phyloP scores from a whole-genome alignment of 257 asterid species.

The Oldenlandia corymbosa region DNA sequence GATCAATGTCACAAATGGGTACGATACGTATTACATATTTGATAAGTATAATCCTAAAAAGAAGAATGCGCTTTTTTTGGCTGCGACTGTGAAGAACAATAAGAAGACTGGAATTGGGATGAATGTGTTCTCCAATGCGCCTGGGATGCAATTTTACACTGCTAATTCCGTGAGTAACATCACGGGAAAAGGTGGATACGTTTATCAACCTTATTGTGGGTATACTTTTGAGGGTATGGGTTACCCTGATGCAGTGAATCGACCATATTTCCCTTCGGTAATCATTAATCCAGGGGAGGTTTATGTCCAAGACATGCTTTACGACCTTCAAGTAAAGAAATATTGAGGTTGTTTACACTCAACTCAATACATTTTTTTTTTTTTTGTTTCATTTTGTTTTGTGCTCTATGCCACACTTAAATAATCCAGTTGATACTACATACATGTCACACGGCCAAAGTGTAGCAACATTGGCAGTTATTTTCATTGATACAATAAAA shows the following conservation, averaged over 20 bases:
- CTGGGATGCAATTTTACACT: slow-evolving; percentile 67
- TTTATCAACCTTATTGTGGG: slow-evolving; percentile 47
- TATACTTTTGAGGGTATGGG: slow-evolving; percentile 86
- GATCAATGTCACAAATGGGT: slow-evolving; percentile 44
- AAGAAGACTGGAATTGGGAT: slow-evolving; percentile 54
- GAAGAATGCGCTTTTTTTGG: slow-evolving; percentile 28
- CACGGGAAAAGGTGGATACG: slow-evolving; percentile 53
- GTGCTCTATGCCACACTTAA: too few relatives aligned
- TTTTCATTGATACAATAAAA: too few relatives aligned
- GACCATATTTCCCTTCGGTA: slow-evolving; percentile 54
- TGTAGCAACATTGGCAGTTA: too few relatives aligned
- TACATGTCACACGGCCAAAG: too few relatives aligned
- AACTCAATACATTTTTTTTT: too few relatives aligned
- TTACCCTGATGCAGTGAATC: slow-evolving; percentile 77
- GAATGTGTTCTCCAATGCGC: slow-evolving; percentile 45
- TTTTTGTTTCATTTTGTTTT: too few relatives aligned
- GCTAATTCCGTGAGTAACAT: slow-evolving; percentile 33
- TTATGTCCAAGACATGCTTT: slow-evolving; percentile 48
- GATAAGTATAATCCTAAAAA: slow-evolving; percentile 34
- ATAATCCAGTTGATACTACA: too few relatives aligned
- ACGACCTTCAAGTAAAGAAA: slow-evolving; percentile 25
- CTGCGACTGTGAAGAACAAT: slow-evolving; percentile 39
- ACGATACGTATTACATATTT: slow-evolving; percentile 66
- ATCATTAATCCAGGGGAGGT: slow-evolving; percentile 42
- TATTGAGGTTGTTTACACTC: too few relatives aligned